phyloP scores from a whole-genome alignment of 495 filamentous ascomycete genomes.

The Neurospora tetraspora region DNA sequence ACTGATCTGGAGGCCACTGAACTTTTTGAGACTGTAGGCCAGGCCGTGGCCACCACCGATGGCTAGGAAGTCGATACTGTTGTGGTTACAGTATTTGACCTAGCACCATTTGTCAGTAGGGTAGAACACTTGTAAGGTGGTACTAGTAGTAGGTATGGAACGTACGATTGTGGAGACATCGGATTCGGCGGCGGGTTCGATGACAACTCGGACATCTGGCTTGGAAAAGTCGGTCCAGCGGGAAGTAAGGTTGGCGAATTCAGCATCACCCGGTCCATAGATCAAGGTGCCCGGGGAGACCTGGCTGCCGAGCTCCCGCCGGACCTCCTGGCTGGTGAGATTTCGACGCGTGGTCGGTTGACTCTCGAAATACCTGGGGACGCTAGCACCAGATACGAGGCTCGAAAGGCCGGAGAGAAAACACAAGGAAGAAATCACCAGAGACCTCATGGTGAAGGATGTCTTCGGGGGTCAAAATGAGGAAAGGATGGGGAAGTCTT shows the following conservation, averaged over 20 bases:
- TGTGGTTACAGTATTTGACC: slow-evolving; percentile 5
- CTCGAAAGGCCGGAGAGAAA: slow-evolving; percentile 1
- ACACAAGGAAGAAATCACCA: slow-evolving; percentile 1
- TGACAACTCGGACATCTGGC: slow-evolving; percentile 2
- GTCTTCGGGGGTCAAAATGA: neutral
- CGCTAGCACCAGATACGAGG: slow-evolving; percentile 1
- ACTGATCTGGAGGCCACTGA: slow-evolving; percentile 8
- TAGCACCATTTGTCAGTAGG: neutral
- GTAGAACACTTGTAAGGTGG: too few species aligned
- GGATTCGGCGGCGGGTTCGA: slow-evolving; percentile 1
- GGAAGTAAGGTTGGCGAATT: neutral
- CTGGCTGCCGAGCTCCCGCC: neutral
- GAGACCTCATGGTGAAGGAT: slow-evolving; percentile 1
- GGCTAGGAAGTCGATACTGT: slow-evolving; percentile 5
- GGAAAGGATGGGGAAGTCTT: neutral
- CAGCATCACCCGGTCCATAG: slow-evolving; percentile 1
- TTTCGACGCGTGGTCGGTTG: neutral
- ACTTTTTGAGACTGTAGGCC: neutral
- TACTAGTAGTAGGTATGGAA: neutral
- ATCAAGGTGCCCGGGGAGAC: slow-evolving; percentile 3
- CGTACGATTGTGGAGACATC: slow-evolving; percentile 3
- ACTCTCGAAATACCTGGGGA: neutral
- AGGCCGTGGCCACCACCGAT: slow-evolving; percentile 3
- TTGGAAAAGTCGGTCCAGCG: slow-evolving; percentile 1
- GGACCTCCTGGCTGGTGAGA: neutral